Conservation (phyloP, 2,329 filamentous ascomycete species). For the Daldinia sp. region DNA sequence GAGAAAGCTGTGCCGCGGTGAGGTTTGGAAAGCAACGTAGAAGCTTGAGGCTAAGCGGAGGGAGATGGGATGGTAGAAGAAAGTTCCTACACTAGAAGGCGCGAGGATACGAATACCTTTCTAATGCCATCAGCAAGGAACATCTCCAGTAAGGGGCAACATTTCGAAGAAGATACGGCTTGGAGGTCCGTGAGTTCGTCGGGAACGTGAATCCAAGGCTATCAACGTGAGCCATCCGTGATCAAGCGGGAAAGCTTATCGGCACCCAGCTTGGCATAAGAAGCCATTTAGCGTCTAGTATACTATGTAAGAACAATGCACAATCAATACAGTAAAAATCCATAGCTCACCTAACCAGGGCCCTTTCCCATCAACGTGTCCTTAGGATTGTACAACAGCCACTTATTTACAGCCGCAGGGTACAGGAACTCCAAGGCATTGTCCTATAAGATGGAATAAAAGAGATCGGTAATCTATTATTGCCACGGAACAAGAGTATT, state of each 20-base stretch:
- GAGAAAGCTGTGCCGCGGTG: constrained; percentile 66
- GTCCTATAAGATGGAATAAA: too few species aligned
- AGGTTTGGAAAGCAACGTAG: constrained; percentile 15
- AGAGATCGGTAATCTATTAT: too few species aligned
- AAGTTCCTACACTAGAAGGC: not conserved
- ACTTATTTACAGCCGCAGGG: not conserved
- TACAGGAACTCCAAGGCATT: too few species aligned
- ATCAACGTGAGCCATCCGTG: not conserved
- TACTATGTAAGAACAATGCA: constrained; percentile 15
- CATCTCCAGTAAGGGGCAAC: not conserved
- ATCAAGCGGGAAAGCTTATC: not conserved
- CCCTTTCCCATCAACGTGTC: not conserved
- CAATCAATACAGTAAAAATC: constrained; percentile 29
- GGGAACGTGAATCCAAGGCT: not conserved
- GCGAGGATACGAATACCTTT: not conserved
- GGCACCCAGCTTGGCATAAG: not conserved
- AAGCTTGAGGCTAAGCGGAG: not conserved
- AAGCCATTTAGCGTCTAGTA: not conserved
- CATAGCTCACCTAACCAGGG: not conserved
- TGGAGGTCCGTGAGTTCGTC: not conserved
- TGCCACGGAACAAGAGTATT: too few species aligned
- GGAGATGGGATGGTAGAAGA: too few species aligned
- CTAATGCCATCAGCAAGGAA: not conserved
- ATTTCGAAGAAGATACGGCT: not conserved
- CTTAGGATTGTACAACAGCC: not conserved